Evolutionary conservation across 228 moss, liverwort and hornwort species (phyloP).

Genomic region (Sphagnum fallax): DNA sequence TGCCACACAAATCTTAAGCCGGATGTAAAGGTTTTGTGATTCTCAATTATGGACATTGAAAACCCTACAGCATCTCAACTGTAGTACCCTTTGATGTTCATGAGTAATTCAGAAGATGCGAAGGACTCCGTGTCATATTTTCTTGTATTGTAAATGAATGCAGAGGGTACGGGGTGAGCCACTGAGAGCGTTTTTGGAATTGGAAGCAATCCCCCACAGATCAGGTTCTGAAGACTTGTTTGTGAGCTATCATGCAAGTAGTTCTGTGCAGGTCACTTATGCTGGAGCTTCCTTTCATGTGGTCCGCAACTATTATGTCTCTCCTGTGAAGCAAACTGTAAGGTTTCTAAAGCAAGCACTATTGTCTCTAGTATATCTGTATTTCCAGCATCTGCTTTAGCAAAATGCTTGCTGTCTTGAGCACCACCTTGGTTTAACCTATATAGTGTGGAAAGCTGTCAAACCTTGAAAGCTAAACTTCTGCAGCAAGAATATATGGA

Average conservation of each 20-base stretch:
- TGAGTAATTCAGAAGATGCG: too few relatives aligned
- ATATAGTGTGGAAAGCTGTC: too few relatives aligned
- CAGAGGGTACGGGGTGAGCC: slow-evolving; percentile 46
- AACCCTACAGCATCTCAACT: too few relatives aligned
- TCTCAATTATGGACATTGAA: too few relatives aligned
- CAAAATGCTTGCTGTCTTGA: background rate
- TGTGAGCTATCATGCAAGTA: slow-evolving; percentile 66
- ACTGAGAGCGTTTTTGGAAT: slow-evolving; percentile 47
- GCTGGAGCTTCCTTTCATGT: slow-evolving; percentile 51
- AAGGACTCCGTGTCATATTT: too few relatives aligned
- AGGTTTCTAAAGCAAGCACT: slow-evolving; percentile 1
- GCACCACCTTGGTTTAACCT: too few relatives aligned
- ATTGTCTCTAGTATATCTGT: background rate
- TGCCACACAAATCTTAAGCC: too few relatives aligned
- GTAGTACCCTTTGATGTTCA: too few relatives aligned
- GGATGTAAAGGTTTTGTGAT: too few relatives aligned
- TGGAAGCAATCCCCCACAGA: slow-evolving; percentile 32
- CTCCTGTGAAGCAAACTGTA: slow-evolving; percentile 38
- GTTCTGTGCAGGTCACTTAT: slow-evolving; percentile 55
- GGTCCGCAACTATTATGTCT: slow-evolving; percentile 48
- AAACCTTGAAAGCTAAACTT: too few relatives aligned
- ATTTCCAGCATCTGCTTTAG: background rate
- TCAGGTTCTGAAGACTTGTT: slow-evolving; percentile 44
- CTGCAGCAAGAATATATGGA: too few relatives aligned
- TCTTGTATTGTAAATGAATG: background rate